These are phyloP conservation scores for Eutrema salsugineum DNA, from an alignment of 441 rosid genomes.

Conservation along the genomic window DNA sequence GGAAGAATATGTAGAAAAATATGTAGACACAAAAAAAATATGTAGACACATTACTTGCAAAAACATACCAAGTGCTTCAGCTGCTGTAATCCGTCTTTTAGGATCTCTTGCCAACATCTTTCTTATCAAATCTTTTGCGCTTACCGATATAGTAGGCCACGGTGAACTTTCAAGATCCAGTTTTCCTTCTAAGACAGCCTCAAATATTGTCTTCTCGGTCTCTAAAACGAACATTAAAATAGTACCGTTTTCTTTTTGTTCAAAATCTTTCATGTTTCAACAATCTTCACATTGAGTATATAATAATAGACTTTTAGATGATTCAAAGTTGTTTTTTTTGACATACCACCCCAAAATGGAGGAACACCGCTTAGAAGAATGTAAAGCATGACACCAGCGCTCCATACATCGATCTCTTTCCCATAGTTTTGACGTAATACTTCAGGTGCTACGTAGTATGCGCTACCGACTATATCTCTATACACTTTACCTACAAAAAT, in stretches of 20 bases:
- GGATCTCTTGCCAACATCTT: slow-evolving; percentile 54
- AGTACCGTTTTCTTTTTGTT: neutral
- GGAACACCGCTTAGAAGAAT: slow-evolving; percentile 67
- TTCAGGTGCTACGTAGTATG: slow-evolving; percentile 72
- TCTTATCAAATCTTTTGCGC: slow-evolving; percentile 54
- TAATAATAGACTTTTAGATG: neutral
- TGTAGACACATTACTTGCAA: neutral
- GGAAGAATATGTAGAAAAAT: neutral
- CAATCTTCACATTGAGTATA: neutral
- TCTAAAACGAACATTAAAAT: slow-evolving; percentile 32
- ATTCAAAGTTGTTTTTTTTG: neutral
- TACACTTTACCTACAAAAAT: slow-evolving; percentile 43
- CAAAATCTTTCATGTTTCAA: neutral
- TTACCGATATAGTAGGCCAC: slow-evolving; percentile 53
- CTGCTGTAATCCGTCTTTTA: slow-evolving; percentile 49
- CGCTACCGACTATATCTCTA: slow-evolving; percentile 49
- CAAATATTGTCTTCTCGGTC: slow-evolving; percentile 48
- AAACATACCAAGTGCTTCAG: slow-evolving; percentile 50
- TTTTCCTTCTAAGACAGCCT: slow-evolving; percentile 34
- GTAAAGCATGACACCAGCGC: slow-evolving; percentile 66
- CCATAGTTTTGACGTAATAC: slow-evolving; percentile 47
- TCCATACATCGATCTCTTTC: slow-evolving; percentile 70
- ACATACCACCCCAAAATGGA: slow-evolving; percentile 72
- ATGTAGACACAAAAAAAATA: neutral
- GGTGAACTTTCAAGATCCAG: slow-evolving; percentile 50